phyloP scores from a whole-genome alignment of 768 basidiomycete genomes.

The Kwoniella newhampshirensis region DNA sequence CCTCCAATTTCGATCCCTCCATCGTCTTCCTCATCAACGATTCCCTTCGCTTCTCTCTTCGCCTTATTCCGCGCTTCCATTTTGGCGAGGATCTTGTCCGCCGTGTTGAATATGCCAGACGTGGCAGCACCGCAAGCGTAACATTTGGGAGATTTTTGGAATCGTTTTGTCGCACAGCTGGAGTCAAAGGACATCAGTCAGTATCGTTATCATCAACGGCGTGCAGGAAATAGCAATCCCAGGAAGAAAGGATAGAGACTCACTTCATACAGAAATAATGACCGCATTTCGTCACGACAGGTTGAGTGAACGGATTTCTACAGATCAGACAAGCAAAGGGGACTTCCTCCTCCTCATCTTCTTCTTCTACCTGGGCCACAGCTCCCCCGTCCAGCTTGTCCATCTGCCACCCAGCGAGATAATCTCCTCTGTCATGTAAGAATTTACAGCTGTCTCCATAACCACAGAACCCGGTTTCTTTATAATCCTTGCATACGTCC shows the following conservation, averaged over 20 bases:
- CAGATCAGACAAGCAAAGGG: slow-evolving; percentile 99
- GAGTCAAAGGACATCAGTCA: not conserved
- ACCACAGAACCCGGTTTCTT: slow-evolving; percentile 98
- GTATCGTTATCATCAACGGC: slow-evolving; percentile 1
- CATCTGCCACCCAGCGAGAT: slow-evolving; percentile 97
- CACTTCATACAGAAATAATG: slow-evolving; percentile 89
- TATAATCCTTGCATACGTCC: slow-evolving; percentile 99
- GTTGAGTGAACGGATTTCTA: slow-evolving; percentile 89
- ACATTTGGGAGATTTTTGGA: slow-evolving; percentile 83
- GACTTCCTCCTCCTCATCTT: slow-evolving; percentile 73
- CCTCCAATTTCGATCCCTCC: slow-evolving; percentile 49
- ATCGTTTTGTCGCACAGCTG: slow-evolving; percentile 88
- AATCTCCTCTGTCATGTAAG: slow-evolving; percentile 86
- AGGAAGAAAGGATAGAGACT: slow-evolving; percentile 17
- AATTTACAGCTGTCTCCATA: slow-evolving; percentile 99
- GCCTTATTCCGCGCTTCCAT: slow-evolving; percentile 69
- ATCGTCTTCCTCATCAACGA: slow-evolving; percentile 43
- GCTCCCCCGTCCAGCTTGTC: slow-evolving; percentile 80
- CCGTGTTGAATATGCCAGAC: slow-evolving; percentile 86
- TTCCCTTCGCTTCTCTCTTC: slow-evolving; percentile 57
- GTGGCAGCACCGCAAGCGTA: slow-evolving; percentile 90
- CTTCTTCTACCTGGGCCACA: slow-evolving; percentile 50
- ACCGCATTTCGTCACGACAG: slow-evolving; percentile 91
- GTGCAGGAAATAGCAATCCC: not conserved
- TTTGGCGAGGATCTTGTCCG: slow-evolving; percentile 91